Evolutionary conservation across 164 flowering plant genomes (phyloP).

Genomic region (Piper longum): DNA sequence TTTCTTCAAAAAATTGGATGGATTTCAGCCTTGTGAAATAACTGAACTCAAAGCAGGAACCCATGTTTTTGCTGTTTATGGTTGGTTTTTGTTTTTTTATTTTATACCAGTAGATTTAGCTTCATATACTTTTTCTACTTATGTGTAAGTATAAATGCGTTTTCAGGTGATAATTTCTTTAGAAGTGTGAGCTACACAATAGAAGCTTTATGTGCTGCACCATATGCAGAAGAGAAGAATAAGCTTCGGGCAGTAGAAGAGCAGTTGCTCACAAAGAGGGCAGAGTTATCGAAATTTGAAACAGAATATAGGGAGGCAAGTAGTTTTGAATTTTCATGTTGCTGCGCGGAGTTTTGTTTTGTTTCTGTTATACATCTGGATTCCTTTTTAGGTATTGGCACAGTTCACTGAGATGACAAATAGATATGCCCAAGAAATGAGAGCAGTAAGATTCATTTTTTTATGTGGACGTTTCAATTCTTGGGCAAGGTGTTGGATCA

Average conservation of each 20-base stretch:
- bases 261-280: slow-evolving; percentile 70
- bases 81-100: slow-evolving; percentile 22
- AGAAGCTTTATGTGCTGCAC: slow-evolving; percentile 71
- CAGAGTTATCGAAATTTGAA: slow-evolving; percentile 79
- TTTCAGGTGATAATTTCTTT: slow-evolving; percentile 90
- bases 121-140: slow-evolving; percentile 1
- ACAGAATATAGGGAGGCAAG: slow-evolving; percentile 82
- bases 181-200: slow-evolving; percentile 80
- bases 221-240: slow-evolving; percentile 63
- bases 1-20: slow-evolving; percentile 85
- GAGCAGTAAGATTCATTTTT: slow-evolving; percentile 36
- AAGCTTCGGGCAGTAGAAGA: slow-evolving; percentile 72
- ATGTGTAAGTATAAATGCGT: not conserved
- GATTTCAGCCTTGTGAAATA: slow-evolving; percentile 93
- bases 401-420: slow-evolving; percentile 94
- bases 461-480: not conserved
- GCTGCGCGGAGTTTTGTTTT: not conserved
- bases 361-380: not conserved
- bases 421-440: slow-evolving; percentile 92
- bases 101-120: not conserved
- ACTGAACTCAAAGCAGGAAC: slow-evolving; percentile 83
- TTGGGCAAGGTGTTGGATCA: not conserved
- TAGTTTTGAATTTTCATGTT: not conserved
- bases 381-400: slow-evolving; percentile 55
- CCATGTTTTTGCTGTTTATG: slow-evolving; percentile 96